Evolutionary conservation across 1,139 yeast species (phyloP).

Genomic region (Wickerhamomyces sp.): DNA sequence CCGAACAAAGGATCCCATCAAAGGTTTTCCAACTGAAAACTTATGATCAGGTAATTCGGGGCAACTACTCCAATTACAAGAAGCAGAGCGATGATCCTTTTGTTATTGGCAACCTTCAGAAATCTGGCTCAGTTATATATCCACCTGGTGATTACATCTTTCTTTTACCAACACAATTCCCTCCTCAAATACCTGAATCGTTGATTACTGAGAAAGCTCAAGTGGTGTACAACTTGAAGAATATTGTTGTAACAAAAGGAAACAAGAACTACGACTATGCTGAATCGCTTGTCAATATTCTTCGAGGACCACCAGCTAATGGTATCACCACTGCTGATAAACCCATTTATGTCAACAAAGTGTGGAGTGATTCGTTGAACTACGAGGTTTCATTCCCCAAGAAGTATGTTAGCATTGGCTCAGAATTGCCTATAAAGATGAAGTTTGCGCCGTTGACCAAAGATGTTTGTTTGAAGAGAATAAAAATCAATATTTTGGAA

Average conservation of each 20-base stretch:
- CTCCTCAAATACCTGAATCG: conserved; percentile 69
- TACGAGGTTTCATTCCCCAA: conserved; percentile 76
- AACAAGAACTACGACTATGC: conserved; percentile 15
- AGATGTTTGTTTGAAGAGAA: conserved; percentile 62
- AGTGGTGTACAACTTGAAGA: conserved; percentile 25
- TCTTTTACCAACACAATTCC: conserved; percentile 64
- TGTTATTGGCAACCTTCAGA: conserved; percentile 11
- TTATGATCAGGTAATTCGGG: conserved; percentile 13
- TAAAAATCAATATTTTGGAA: conserved; percentile 69
- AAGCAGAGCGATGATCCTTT: conserved; percentile 14
- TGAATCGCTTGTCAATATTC: conserved; percentile 29
- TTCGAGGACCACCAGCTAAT: conserved; percentile 77
- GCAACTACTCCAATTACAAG: conserved; percentile 9
- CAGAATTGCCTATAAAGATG: conserved; percentile 54
- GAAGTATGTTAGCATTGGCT: conserved; percentile 69
- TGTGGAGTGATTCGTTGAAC: conserved; percentile 76
- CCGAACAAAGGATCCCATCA: conserved; percentile 14
- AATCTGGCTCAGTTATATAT: conserved; percentile 8
- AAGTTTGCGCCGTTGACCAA: conserved; percentile 71
- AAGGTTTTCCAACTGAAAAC: conserved; percentile 8
- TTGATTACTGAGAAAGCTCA: conserved; percentile 39
- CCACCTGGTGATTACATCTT: conserved; percentile 75
- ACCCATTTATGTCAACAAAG: conserved; percentile 75
- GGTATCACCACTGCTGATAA: conserved; percentile 71
- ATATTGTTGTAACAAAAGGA: conserved; percentile 20